A percentile compares a stretch with the other conserved stretches of the same genome.
Conservation (phyloP, 2,329 filamentous ascomycete genomes). For the Colletotrichum nymphaeae region DNA sequence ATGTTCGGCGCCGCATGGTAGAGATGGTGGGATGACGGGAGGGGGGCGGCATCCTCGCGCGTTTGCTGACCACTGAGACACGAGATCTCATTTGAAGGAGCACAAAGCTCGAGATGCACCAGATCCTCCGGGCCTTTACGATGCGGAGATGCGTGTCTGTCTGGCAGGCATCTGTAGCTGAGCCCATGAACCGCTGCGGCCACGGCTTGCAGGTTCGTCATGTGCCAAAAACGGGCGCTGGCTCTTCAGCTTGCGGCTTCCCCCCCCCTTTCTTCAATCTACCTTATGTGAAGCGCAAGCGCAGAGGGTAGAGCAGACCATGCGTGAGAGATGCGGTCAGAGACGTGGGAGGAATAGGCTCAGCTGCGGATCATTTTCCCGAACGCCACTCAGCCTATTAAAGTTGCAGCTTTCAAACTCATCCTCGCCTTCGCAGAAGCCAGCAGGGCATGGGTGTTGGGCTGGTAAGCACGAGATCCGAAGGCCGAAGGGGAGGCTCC, state of each 20-base stretch:
- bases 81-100: constrained; percentile 21
- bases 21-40: not conserved
- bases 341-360: constrained; percentile 10
- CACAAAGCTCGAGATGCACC: constrained; percentile 8
- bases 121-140: constrained; percentile 16
- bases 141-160: constrained; percentile 10
- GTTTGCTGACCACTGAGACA: constrained; percentile 34
- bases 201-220: not conserved
- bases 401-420: not conserved
- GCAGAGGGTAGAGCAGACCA: not conserved
- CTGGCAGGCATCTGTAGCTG: constrained; percentile 25
- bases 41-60: not conserved
- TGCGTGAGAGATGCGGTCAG: constrained; percentile 20
- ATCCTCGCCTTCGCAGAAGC: not conserved
- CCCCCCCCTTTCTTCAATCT: not conserved
- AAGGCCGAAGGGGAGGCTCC: constrained; percentile 3
- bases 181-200: not conserved
- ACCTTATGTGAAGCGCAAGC: not conserved
- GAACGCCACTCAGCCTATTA: constrained; percentile 10
- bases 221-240: not conserved
- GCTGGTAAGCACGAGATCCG: not conserved
- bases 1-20: constrained; percentile 2
- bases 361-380: not conserved
- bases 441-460: not conserved
- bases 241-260: not conserved